phyloP scores from a whole-genome alignment of 805 yeast genomes.

The Suhomyces sp. region DNA sequence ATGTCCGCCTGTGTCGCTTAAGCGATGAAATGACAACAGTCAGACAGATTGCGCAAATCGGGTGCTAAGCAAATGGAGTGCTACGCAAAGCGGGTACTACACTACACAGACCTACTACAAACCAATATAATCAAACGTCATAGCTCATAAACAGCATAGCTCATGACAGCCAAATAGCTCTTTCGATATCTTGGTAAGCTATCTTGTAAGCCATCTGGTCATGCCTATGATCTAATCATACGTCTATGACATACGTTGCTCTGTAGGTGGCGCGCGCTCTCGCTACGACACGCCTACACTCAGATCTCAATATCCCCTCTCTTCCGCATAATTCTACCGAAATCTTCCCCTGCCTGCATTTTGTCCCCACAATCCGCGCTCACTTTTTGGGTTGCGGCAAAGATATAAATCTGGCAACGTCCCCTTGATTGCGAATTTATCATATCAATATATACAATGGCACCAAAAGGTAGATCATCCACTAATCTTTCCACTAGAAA shows the following conservation, averaged over 20 bases:
- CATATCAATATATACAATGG: neutral
- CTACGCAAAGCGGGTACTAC: no score
- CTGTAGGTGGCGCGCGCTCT: neutral
- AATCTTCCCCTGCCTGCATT: neutral
- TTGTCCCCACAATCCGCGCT: neutral
- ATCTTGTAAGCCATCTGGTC: neutral
- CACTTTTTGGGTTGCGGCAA: neutral
- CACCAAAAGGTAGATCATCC: constrained; percentile 29
- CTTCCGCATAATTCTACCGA: neutral
- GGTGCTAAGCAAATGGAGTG: no score
- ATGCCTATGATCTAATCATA: neutral
- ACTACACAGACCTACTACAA: no score
- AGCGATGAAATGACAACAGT: neutral
- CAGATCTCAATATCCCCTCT: neutral
- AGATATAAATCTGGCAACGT: neutral
- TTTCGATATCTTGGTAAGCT: no score
- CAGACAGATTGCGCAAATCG: no score
- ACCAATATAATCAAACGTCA: no score
- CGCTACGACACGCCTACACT: neutral
- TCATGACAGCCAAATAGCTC: no score
- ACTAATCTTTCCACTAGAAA: constrained; percentile 39
- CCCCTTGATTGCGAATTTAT: neutral
- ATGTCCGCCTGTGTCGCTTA: neutral
- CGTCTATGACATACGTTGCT: neutral
- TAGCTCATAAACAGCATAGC: no score